Base-by-base conservation (phyloP, 306 rosid species). In the Prunus salicina region DNA sequence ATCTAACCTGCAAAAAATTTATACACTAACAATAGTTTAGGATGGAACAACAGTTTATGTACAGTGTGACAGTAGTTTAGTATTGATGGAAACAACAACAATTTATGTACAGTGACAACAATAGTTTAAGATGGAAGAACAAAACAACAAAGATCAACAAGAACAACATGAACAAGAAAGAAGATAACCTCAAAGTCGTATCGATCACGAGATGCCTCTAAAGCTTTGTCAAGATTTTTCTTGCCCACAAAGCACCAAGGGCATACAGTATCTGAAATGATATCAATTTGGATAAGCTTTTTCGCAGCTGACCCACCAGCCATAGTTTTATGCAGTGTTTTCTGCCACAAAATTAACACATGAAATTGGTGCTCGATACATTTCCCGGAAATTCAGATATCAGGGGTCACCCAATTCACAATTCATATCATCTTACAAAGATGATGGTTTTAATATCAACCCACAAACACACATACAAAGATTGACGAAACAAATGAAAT, bases 171-270 rank as follows among this genome's bases (percentile, higher is more conserved):
- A 24, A 27, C 19, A 50, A 69, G 14, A 43, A 45, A 77, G 57
- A 76, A 28, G 19, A 51, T 56, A 68, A 92, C 98, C 96, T 90
- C 86, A 76, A 92, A 92, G 78, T 87, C 82, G 80, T 84, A 92
- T 76, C 87, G 79, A 80, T 88, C 93, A 58, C 83, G 79, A 61
- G 95, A 84, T 45, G 90, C 79, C 58, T 85, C 89, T 7, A 92
- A 73, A 82, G 98, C 97, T 77, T 84, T 84, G 81, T 95, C 98
- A 5, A 95, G 91, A 84, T 95, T 85, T 52, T 27, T 90, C 78
- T 90, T 92, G 67, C 98, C 98, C 78, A 95, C 87, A 77, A 85
- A 89, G 84, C 97, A 94, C 96, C 96, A 94, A 15, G 97, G 98
- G 80, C 98, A 94, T 2, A 91, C 92, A 11, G 96, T 90, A 64